Conservation (phyloP, 768 basidiomycete species). For the Kwoniella sp. region DNA sequence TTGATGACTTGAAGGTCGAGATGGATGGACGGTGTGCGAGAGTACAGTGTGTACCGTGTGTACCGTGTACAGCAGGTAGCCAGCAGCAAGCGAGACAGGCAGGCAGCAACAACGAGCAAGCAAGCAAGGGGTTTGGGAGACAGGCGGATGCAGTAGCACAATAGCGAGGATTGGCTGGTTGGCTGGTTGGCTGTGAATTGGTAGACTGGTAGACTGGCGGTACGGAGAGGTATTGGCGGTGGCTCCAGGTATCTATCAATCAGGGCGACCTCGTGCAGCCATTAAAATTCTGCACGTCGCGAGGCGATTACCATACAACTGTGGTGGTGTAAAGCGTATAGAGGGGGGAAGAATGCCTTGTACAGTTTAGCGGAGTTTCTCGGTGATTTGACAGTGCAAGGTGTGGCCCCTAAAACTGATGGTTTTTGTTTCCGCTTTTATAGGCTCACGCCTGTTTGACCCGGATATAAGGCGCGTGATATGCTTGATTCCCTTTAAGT, state of each 20-base stretch:
- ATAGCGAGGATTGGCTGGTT: no score
- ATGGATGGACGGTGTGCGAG: slow-evolving; percentile 5
- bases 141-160: no score
- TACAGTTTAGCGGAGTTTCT: slow-evolving; percentile 28
- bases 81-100: background rate
- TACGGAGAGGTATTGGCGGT: no score
- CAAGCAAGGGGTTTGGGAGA: background rate
- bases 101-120: background rate
- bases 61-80: no score
- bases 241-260: no score
- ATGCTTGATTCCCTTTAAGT: background rate
- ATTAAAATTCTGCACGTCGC: no score
- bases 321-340: background rate
- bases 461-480: background rate
- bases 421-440: background rate
- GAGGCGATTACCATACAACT: background rate
- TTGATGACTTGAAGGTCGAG: slow-evolving; percentile 9
- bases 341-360: no score
- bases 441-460: background rate
- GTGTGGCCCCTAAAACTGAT: background rate
- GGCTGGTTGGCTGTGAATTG: no score
- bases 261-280: no score
- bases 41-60: background rate
- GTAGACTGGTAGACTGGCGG: no score
- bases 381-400: slow-evolving; percentile 14